Conservation (phyloP, 495 filamentous ascomycete genomes). For the Aspergillus conjunctus region DNA sequence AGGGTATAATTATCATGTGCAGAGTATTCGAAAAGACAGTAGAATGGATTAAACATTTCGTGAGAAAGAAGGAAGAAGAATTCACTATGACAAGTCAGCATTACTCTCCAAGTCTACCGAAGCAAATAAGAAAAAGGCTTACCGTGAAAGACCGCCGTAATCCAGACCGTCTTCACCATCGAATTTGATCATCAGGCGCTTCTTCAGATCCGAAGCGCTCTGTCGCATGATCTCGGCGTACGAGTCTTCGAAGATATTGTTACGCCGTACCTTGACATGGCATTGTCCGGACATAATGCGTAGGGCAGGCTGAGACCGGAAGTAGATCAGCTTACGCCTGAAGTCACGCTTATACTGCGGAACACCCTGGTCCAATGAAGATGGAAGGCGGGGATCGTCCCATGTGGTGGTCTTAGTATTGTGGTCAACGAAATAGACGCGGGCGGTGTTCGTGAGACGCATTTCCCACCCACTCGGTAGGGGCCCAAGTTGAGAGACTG, state of each 20-base stretch:
- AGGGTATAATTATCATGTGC: slow-evolving; percentile 99
- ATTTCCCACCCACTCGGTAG: slow-evolving; percentile 99
- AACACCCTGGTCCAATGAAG: slow-evolving; percentile 96
- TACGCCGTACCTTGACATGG: slow-evolving; percentile 94
- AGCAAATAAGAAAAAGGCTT: slow-evolving; percentile 22
- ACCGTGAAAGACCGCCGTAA: slow-evolving; percentile 94
- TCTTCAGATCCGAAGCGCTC: slow-evolving; percentile 94
- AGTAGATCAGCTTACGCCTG: slow-evolving; percentile 96
- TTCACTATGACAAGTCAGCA: slow-evolving; percentile 62
- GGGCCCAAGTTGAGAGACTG: slow-evolving; percentile 95
- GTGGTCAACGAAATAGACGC: slow-evolving; percentile 98
- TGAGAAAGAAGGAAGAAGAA: slow-evolving; percentile 99
- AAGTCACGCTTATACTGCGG: slow-evolving; percentile 99
- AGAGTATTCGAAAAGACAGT: slow-evolving; percentile 99
- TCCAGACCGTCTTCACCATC: slow-evolving; percentile 97
- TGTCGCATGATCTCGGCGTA: slow-evolving; percentile 98
- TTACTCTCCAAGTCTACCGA: not conserved
- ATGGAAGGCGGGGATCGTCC: slow-evolving; percentile 95
- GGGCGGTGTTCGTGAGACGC: slow-evolving; percentile 95
- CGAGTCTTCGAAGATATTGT: slow-evolving; percentile 97
- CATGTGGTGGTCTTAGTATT: slow-evolving; percentile 99
- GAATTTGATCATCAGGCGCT: slow-evolving; percentile 99
- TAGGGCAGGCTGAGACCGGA: slow-evolving; percentile 95
- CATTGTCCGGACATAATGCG: slow-evolving; percentile 95
- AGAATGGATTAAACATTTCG: slow-evolving; percentile 99